phyloP scores from a whole-genome alignment of 2,329 filamentous ascomycete genomes.

The Scopulariopsis brevicaulis region DNA sequence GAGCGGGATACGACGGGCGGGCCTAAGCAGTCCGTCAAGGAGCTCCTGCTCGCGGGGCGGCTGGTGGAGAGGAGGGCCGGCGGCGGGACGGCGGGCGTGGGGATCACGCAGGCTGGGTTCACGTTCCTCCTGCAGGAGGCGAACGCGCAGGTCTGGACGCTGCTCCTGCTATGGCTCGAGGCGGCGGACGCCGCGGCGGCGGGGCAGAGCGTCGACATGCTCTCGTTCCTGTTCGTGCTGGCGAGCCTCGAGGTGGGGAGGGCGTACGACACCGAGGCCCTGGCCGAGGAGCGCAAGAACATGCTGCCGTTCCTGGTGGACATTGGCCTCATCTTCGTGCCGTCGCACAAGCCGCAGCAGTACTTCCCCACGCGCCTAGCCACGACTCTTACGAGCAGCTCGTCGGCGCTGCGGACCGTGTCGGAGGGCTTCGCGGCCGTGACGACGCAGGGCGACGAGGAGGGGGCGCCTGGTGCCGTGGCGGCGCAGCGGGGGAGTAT shows the following conservation, averaged over 20 bases:
- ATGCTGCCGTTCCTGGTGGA: slow-evolving; percentile 88
- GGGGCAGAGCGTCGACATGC: slow-evolving; percentile 78
- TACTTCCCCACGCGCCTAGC: slow-evolving; percentile 90
- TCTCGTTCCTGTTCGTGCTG: slow-evolving; percentile 92
- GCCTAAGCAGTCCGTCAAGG: slow-evolving; percentile 70
- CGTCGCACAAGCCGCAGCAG: slow-evolving; percentile 42
- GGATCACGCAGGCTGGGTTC: slow-evolving; percentile 88
- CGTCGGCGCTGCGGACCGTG: slow-evolving; percentile 57
- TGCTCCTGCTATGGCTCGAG: slow-evolving; percentile 87
- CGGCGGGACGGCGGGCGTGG: slow-evolving; percentile 41
- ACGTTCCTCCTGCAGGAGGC: slow-evolving; percentile 90
- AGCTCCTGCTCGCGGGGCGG: slow-evolving; percentile 67
- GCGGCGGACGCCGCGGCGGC: slow-evolving; percentile 53
- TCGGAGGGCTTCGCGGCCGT: slow-evolving; percentile 59
- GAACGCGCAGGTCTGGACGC: slow-evolving; percentile 93
- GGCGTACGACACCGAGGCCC: slow-evolving; percentile 76
- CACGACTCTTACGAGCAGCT: slow-evolving; percentile 82
- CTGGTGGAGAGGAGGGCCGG: slow-evolving; percentile 54
- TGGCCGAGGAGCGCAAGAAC: slow-evolving; percentile 70
- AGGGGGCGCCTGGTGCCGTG: slow-evolving; percentile 23
- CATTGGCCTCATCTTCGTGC: slow-evolving; percentile 82
- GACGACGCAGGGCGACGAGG: slow-evolving; percentile 41
- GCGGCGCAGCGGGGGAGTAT: slow-evolving; percentile 62
- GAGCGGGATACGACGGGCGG: slow-evolving; percentile 34
- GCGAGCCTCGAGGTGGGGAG: slow-evolving; percentile 86